Percentiles rank a stretch among this genome's conserved stretches.
Conservation (phyloP, 176 grass and related monocot species). For the Musa schizocarpa region DNA sequence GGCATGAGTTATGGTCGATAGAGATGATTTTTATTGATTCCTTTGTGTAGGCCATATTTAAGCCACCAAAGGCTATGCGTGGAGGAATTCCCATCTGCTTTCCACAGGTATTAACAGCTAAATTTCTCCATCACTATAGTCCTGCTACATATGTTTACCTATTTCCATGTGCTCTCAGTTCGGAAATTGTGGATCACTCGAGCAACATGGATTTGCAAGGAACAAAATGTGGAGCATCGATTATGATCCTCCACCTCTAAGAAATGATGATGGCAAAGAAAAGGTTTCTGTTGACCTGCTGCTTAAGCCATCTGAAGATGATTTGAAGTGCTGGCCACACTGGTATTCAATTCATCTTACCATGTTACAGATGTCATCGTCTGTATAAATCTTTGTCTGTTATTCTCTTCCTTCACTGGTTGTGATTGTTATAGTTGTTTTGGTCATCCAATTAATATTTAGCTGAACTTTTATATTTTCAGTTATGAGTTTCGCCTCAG, state of each 20-base stretch:
- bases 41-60: conserved; percentile 63
- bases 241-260: conserved; percentile 32
- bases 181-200: conserved; percentile 55
- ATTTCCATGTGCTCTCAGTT: conserved; percentile 35
- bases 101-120: conserved; percentile 47
- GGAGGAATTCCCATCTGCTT: conserved; percentile 94
- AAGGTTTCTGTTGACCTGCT: conserved; percentile 58
- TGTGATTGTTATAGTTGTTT: background rate
- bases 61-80: conserved; percentile 68
- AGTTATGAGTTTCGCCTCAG: conserved; percentile 88
- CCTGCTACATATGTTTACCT: background rate
- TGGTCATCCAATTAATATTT: conserved; percentile 14
- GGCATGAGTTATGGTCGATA: background rate
- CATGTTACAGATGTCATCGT: background rate
- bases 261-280: conserved; percentile 22
- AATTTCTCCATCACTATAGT: conserved; percentile 1
- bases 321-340: conserved; percentile 77
- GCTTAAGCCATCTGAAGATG: conserved; percentile 84
- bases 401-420: conserved; percentile 14
- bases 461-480: conserved; percentile 16
- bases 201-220: conserved; percentile 92
- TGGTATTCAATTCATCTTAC: conserved; percentile 29
- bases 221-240: conserved; percentile 77
- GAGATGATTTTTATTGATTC: conserved; percentile 19
- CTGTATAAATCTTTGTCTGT: background rate